phyloP scores from a whole-genome alignment of 371 early-diverging fungal species.

The Lichtheimia ornata region DNA sequence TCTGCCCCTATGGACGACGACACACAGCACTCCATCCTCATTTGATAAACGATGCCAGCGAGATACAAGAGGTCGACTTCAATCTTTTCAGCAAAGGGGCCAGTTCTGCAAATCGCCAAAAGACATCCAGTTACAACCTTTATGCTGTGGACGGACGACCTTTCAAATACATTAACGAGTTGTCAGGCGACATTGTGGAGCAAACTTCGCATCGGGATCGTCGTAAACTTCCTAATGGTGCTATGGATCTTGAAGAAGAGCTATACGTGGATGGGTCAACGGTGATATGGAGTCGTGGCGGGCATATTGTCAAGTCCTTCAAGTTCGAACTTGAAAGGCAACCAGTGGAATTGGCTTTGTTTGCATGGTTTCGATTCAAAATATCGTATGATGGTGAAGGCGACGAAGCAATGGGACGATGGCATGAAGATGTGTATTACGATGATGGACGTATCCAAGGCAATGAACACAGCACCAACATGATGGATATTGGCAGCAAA shows the following conservation, averaged over 20 bases:
- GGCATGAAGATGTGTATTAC: conserved; percentile 2
- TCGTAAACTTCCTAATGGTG: conserved; percentile 5
- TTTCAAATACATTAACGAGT: not conserved
- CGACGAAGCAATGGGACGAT: conserved; percentile 2
- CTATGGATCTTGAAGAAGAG: conserved; percentile 21
- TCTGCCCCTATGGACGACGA: conserved; percentile 6
- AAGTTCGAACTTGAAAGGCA: conserved; percentile 13
- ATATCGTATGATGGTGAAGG: not conserved
- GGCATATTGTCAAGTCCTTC: conserved; percentile 15
- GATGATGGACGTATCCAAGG: not conserved
- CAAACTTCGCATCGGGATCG: not conserved
- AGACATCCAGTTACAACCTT: conserved; percentile 7
- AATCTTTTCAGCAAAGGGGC: conserved; percentile 6
- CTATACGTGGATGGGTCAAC: conserved; percentile 15
- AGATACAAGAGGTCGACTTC: conserved; percentile 6
- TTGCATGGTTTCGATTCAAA: conserved; percentile 27
- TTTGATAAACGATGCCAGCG: conserved; percentile 2
- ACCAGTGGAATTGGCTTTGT: conserved; percentile 17
- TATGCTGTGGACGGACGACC: conserved; percentile 12
- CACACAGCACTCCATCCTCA: not conserved
- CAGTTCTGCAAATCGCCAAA: conserved; percentile 1
- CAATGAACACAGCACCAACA: not conserved
- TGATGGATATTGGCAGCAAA: not conserved
- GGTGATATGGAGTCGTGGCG: conserved; percentile 23
- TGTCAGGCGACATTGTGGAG: not conserved